phyloP scores from a whole-genome alignment of 306 rosid species.

The Medicago truncatula region MtrunA17r5.0-ANR NC_053042.1:55697501-55698000 shows the following conservation, averaged over 20 bases:
- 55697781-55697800: constrained; percentile 71
- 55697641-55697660: background rate
- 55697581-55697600: constrained; percentile 90
- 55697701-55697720: constrained; percentile 81
- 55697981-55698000: constrained; percentile 46
- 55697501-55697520: constrained; percentile 81
- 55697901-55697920: constrained; percentile 90
- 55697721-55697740: constrained; percentile 96
- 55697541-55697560: constrained; percentile 93
- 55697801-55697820: constrained; percentile 73
- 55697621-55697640: constrained; percentile 42
- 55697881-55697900: constrained; percentile 79
- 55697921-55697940: background rate
- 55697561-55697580: constrained; percentile 83
- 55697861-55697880: constrained; percentile 83
- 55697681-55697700: constrained; percentile 52
- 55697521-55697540: constrained; percentile 84
- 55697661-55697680: background rate
- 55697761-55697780: constrained; percentile 69
- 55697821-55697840: constrained; percentile 80
- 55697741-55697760: constrained; percentile 63
- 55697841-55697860: constrained; percentile 86
- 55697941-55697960: constrained; percentile 44
- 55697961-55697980: constrained; percentile 20
- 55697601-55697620: constrained; percentile 99